Evolutionary conservation across 768 basidiomycete species (phyloP), one percentile per base, ranked within the genome.

Genomic region (Tricholoma hemisulphureum): DNA sequence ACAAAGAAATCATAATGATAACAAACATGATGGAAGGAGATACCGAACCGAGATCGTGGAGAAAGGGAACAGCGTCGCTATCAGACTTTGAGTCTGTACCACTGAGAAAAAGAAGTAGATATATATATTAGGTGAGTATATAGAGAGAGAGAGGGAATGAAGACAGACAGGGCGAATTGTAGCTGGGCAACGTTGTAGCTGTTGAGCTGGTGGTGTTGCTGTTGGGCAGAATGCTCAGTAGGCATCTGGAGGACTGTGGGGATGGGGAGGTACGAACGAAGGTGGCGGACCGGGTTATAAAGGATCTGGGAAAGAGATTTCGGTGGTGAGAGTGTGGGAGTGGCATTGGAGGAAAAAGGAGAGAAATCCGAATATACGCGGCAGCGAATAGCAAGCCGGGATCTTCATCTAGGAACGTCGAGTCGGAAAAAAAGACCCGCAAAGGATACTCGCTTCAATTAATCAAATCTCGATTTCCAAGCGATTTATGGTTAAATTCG

Each of bases 111-210:
- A 59, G 43, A 58, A 55, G n/a, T n/a, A n/a, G n/a, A n/a, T n/a
- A n/a, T n/a, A n/a, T n/a, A n/a, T n/a, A n/a, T n/a, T 63, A 53
- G 34, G 62, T 56, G 57, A 61, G 61, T 56, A 6, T 24, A 49
- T 23, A 49, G n/a, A n/a, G n/a, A n/a, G 61, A 23, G 69, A 60
- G 35, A 58, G 26, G 58, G 43, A 58, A 55, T 68, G 69, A 71
- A 50, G 51, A 79, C 80, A 73, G 69, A 83, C 83, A 86, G 78
- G 9, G 83, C 74, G 71, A 80, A 82, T 57, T 86, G 82, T 57
- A 86, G 79, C 68, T 86, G 84, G 37, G 81, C 80, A 58, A 86
- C 77, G 81, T 82, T 82, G 77, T 84, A 87, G 60, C 75, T 73
- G 65, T 81, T 81, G 64, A 84, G 78, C 71, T 81, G 76, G 69